Conservation (phyloP, 2,329 filamentous ascomycete genomes). For the Fusarium fracticaudum region DNA sequence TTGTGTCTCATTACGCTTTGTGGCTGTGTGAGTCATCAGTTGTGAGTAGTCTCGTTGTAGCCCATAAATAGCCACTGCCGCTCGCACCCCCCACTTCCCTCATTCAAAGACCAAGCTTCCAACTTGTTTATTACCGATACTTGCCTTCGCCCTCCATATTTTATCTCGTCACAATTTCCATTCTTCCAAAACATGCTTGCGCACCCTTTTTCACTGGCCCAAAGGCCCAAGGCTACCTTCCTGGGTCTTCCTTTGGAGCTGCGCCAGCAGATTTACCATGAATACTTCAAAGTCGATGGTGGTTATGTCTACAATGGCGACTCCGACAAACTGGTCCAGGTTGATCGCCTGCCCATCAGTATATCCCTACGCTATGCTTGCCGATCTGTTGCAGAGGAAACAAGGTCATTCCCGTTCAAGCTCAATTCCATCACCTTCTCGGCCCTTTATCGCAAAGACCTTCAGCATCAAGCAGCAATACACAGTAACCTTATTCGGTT, state of each 20-base stretch:
- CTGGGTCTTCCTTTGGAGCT: neutral
- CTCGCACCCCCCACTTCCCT: neutral
- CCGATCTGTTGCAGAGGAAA: neutral
- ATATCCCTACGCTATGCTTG: neutral
- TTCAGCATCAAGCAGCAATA: neutral
- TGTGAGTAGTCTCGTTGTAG: neutral
- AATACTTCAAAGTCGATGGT: neutral
- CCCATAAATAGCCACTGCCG: neutral
- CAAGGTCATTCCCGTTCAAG: neutral
- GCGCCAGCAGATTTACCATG: neutral
- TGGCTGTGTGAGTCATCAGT: neutral
- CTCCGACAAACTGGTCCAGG: neutral
- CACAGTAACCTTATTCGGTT: neutral
- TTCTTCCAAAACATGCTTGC: too few relatives aligned
- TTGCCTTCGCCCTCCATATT: too few relatives aligned
- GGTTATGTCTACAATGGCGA: neutral
- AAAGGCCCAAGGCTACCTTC: accelerated
- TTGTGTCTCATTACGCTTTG: neutral
- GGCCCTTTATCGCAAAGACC: neutral
- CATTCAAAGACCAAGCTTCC: neutral
- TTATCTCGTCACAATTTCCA: too few relatives aligned
- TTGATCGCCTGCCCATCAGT: neutral
- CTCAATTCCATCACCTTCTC: neutral
- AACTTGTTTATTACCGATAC: neutral
- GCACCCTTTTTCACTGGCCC: neutral